phyloP scores from a whole-genome alignment of 108 stramenopile species.

The Cylindrotheca closterium region DNA sequence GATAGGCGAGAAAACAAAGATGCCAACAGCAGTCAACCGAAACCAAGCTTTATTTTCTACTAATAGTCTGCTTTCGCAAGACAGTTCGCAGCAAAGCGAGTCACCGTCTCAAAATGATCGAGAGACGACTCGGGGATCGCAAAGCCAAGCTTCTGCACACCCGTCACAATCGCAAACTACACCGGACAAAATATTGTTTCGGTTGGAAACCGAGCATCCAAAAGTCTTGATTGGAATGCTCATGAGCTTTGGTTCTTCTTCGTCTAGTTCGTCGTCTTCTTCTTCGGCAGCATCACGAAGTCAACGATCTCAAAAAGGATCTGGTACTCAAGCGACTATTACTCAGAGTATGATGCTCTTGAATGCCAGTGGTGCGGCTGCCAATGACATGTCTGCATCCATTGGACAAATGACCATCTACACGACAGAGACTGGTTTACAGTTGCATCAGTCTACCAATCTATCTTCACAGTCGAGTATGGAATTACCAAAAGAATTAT shows the following conservation, averaged over 20 bases:
- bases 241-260: neutral
- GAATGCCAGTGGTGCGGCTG: neutral
- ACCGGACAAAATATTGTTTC: neutral
- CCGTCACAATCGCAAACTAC: too few species aligned
- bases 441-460: neutral
- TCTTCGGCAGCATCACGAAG: neutral
- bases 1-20: too few species aligned
- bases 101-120: too few species aligned
- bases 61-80: too few species aligned
- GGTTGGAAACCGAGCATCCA: neutral
- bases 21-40: too few species aligned
- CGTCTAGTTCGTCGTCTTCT: neutral
- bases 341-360: too few species aligned
- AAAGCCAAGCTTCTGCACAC: too few species aligned
- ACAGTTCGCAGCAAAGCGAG: too few species aligned
- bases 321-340: neutral
- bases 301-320: neutral
- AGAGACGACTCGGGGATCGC: too few species aligned
- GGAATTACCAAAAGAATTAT: neutral
- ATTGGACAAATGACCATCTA: neutral
- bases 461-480: neutral
- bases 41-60: too few species aligned
- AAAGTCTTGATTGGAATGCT: neutral
- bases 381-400: neutral
- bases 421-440: neutral